phyloP scores from a whole-genome alignment of 2,329 filamentous ascomycete species.

The Tolypocladium capitatum region DNA sequence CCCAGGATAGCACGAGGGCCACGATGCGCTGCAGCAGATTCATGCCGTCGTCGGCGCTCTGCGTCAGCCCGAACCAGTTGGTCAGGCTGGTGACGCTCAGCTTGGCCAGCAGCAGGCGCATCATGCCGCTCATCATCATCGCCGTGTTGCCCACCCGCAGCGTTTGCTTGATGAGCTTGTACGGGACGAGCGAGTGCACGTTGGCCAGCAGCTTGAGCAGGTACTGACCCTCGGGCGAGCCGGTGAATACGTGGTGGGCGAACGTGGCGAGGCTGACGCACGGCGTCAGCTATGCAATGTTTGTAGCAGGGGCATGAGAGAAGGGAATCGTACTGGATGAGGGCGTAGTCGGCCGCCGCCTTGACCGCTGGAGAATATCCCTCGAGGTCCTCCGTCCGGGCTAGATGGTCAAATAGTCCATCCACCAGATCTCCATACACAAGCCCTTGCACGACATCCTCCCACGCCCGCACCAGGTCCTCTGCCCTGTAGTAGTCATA shows the following conservation, averaged over 20 bases:
- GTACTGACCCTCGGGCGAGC: slow-evolving; percentile 64
- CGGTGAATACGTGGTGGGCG: slow-evolving; percentile 58
- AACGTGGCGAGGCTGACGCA: slow-evolving; percentile 65
- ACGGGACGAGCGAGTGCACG: slow-evolving; percentile 58
- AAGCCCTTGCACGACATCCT: slow-evolving; percentile 50
- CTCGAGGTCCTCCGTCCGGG: slow-evolving; percentile 48
- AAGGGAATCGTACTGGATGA: slow-evolving; percentile 48
- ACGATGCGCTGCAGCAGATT: slow-evolving; percentile 69
- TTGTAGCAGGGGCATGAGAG: too few relatives aligned
- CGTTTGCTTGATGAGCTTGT: slow-evolving; percentile 58
- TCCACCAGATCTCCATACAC: slow-evolving; percentile 58
- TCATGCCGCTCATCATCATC: slow-evolving; percentile 67
- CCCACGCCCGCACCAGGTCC: slow-evolving; percentile 51
- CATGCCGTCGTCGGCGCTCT: slow-evolving; percentile 63
- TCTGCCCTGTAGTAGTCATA: slow-evolving; percentile 48
- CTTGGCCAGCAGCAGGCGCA: slow-evolving; percentile 63
- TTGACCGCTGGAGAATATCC: slow-evolving; percentile 48
- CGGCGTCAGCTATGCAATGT: too few relatives aligned
- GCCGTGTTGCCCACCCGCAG: slow-evolving; percentile 66
- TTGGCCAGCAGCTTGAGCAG: slow-evolving; percentile 58
- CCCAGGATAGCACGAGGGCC: slow-evolving; percentile 59
- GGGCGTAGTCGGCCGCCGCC: slow-evolving; percentile 50
- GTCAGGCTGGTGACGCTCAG: slow-evolving; percentile 60
- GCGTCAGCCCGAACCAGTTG: slow-evolving; percentile 66
- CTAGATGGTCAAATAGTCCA: slow-evolving; percentile 47